Evolutionary conservation across 177 flowering plant species (phyloP).

Genomic region (Tripterygium wilfordii): DNA sequence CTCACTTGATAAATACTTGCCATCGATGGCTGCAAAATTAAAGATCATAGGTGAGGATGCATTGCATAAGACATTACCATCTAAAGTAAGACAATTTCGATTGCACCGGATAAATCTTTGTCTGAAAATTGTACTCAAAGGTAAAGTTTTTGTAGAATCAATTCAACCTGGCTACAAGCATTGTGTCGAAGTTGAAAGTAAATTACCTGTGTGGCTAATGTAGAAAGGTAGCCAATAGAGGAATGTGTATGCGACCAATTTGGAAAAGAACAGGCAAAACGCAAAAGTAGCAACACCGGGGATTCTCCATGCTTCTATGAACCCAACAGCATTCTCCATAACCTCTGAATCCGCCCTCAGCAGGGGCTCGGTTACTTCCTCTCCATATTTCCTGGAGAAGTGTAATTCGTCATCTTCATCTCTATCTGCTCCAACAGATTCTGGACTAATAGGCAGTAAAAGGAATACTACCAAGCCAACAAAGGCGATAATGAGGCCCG

Average conservation of each 20-base stretch:
- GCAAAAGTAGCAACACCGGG: slow-evolving; percentile 95
- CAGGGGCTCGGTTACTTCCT: slow-evolving; percentile 43
- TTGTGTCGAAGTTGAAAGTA: not conserved
- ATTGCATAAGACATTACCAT: not conserved
- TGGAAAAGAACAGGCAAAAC: slow-evolving; percentile 86
- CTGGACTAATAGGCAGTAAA: slow-evolving; percentile 67
- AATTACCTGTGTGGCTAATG: slow-evolving; percentile 57
- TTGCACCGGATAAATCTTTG: no score
- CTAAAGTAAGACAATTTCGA: not conserved
- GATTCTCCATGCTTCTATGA: slow-evolving; percentile 85
- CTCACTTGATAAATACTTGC: slow-evolving; percentile 52
- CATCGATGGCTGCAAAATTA: slow-evolving; percentile 43
- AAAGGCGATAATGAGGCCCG: slow-evolving; percentile 51
- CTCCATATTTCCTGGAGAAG: slow-evolving; percentile 34
- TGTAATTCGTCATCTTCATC: slow-evolving; percentile 36
- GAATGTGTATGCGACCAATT: slow-evolving; percentile 89
- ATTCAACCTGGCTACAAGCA: no score
- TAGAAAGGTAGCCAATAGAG: slow-evolving; percentile 96
- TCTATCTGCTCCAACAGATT: slow-evolving; percentile 46
- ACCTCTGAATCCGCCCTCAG: slow-evolving; percentile 17
- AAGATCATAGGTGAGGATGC: not conserved
- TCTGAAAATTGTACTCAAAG: not conserved
- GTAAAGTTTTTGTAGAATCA: no score
- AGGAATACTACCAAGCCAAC: slow-evolving; percentile 56
- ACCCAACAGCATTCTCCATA: slow-evolving; percentile 57